Base-by-base conservation (phyloP, 2,329 filamentous ascomycete species). In the Elsinoe arachidis region DNA sequence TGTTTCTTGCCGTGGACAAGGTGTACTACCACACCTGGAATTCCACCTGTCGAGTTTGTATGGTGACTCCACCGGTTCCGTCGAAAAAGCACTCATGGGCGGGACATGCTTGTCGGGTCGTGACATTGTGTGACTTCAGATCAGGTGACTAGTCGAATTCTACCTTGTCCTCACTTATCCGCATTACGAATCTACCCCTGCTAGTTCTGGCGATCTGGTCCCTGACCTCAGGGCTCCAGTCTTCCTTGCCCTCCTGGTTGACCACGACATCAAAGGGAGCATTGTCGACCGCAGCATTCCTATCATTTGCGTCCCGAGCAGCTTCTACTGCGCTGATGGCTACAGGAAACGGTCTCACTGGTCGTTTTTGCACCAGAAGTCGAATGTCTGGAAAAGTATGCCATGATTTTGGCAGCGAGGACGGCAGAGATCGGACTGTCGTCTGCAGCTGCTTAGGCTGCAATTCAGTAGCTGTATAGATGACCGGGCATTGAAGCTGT, bases 391-490 rank as follows among this genome's bases (percentile, higher is more conserved):
- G 54, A 21, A 56, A 56, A 14, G 38, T 49, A 14, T 35, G 34
- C 54, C 54, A 56, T 37, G 26, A 35, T 15, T 30, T 34, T 6
- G 54, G 54, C 17, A 56, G 11, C 14, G 43, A 39, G 7, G 54
- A 33, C 17, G 34, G 14, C 9, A 56, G 19, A 10, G 23, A 23
- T 26, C 54, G 26, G 1, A 19, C 14, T 14, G 26, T 11, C 10
- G 23, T 15, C 30, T 15, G 14, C 17, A 37, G 15, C 2, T 38
- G 17, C 30, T 49, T 46, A 30, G 39, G 54, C 21, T 35, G 41
- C 30, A 49, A 12, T 5, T 56, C 41, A n/a, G 39, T 23, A 19
- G 41, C 14, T n/a, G 54, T 56, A 30, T 56, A 56, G 14, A 56
- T 38, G 30, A 49, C 15, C 2, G 43, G 41, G 19, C 54, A 47